Percentiles rank a stretch among this genome's conserved stretches.
Conservation (phyloP, 169 alveolate species). For the Plasmodium vivax region DNA sequence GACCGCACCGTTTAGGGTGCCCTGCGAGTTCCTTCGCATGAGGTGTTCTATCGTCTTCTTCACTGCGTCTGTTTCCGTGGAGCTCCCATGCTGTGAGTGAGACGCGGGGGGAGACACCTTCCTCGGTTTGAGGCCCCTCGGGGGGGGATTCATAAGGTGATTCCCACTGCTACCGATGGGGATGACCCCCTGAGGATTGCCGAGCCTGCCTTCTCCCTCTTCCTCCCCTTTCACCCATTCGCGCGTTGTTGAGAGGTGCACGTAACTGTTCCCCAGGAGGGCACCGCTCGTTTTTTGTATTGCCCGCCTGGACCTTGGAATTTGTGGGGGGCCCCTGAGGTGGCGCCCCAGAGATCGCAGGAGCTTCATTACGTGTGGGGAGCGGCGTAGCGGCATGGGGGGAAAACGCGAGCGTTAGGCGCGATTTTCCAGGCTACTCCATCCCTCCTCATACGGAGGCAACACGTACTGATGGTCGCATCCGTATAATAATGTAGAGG, state of each 20-base stretch:
- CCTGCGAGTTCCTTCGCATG: not conserved
- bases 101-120: not conserved
- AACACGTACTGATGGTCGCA: not conserved
- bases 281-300: not conserved
- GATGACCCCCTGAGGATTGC: not conserved
- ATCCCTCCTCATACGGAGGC: not conserved
- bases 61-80: not conserved
- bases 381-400: not conserved
- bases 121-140: not conserved
- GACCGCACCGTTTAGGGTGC: not conserved
- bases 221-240: not conserved
- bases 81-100: not conserved
- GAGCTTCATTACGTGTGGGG: not conserved
- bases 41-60: not conserved
- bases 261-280: not conserved
- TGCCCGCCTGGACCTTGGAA: not conserved
- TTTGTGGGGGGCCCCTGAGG: not conserved
- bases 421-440: not conserved
- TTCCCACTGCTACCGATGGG: not conserved
- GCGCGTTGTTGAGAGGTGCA: not conserved
- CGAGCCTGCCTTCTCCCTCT: not conserved
- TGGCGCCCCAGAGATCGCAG: not conserved
- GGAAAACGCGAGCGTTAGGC: not conserved
- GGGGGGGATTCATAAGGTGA: not conserved
- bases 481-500: not conserved